A percentile compares a stretch with the other conserved stretches of the same genome.
Conservation (phyloP, 2,329 filamentous ascomycete genomes). For the Alternaria solani region DNA sequence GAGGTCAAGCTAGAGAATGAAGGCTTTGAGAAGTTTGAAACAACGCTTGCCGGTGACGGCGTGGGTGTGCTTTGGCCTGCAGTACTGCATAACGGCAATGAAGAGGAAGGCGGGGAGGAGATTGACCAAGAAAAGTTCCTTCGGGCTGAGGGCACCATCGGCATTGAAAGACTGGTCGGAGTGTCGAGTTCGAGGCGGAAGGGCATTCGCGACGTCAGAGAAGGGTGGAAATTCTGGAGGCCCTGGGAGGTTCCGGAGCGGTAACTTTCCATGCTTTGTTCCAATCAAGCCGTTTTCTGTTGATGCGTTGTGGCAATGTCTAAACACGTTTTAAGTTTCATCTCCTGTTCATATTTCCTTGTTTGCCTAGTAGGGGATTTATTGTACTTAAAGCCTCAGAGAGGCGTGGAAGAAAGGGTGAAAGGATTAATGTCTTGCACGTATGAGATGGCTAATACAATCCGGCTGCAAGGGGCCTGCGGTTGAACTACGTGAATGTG, state of each 20-base stretch:
- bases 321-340: constrained; percentile 2
- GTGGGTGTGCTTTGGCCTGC: constrained; percentile 95
- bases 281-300: not conserved
- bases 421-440: not conserved
- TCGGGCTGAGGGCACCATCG: constrained; percentile 81
- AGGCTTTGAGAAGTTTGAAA: constrained; percentile 85
- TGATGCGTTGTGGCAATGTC: constrained; percentile 2
- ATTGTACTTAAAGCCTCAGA: not conserved
- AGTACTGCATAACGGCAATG: constrained; percentile 83
- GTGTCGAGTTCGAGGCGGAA: constrained; percentile 57
- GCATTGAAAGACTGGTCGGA: constrained; percentile 86
- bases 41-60: constrained; percentile 89
- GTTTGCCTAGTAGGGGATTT: not conserved
- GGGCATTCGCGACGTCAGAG: constrained; percentile 43
- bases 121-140: constrained; percentile 92
- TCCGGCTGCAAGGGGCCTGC: not conserved
- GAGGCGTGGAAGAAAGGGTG: not conserved
- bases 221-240: constrained; percentile 54
- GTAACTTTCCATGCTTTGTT: constrained; percentile 5
- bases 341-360: not conserved
- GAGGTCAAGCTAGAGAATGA: constrained; percentile 65
- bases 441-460: constrained; percentile 1
- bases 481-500: constrained; percentile 3
- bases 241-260: constrained; percentile 42
- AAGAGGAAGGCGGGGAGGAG: constrained; percentile 85